A percentile compares a stretch with the other conserved stretches of the same genome.
These are phyloP conservation scores for Apiospora sp. DNA, from an alignment of 2,329 filamentous ascomycete genomes.

Conservation along the genomic window DNA sequence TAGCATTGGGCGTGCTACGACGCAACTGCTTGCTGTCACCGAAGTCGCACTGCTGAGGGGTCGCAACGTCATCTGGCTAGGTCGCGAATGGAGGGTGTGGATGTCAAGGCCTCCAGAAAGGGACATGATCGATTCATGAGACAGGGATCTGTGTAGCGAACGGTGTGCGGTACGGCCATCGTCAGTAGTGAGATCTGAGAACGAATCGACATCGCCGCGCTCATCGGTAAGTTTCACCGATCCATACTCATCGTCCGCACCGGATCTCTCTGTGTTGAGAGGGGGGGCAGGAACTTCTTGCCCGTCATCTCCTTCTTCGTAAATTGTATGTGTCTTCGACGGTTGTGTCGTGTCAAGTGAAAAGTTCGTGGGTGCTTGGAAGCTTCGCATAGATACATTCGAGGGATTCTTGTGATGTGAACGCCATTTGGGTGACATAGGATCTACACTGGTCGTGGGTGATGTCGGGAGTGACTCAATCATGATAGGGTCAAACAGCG, in stretches of 20 bases:
- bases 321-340: constrained; percentile 37
- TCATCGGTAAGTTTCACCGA: constrained; percentile 31
- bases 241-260: constrained; percentile 42
- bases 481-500: constrained; percentile 79
- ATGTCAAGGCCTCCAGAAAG: constrained; percentile 89
- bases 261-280: constrained; percentile 44
- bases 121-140: constrained; percentile 90
- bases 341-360: constrained; percentile 33
- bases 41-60: constrained; percentile 61
- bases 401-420: constrained; percentile 64
- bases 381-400: constrained; percentile 61
- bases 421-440: constrained; percentile 67
- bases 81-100: constrained; percentile 78
- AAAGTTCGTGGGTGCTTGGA: constrained; percentile 44
- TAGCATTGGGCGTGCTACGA: constrained; percentile 66
- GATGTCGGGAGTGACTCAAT: constrained; percentile 78
- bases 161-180: constrained; percentile 50
- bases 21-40: constrained; percentile 64
- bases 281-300: constrained; percentile 42
- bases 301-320: constrained; percentile 41
- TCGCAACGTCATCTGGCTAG: constrained; percentile 74
- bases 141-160: constrained; percentile 70
- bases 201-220: constrained; percentile 41
- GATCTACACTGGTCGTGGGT: constrained; percentile 78
- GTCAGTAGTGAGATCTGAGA: constrained; percentile 35